These are phyloP conservation scores for Fusarium annulatum DNA, from an alignment of 2,329 filamentous ascomycete species.

Conservation along the genomic window DNA sequence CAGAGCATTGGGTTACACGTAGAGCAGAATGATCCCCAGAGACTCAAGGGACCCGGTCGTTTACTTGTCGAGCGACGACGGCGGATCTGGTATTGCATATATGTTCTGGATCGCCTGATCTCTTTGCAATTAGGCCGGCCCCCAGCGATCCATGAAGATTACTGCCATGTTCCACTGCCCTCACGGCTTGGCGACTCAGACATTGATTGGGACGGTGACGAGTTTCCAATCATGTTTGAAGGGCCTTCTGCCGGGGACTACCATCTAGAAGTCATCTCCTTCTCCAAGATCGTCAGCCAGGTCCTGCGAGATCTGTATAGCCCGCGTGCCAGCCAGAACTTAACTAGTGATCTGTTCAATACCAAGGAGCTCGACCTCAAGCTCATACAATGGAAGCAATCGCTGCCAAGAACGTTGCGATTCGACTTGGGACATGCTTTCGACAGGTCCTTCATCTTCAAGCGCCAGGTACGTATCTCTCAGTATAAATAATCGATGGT, in stretches of 20 bases:
- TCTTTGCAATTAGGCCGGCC: neutral
- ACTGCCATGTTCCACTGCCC: neutral
- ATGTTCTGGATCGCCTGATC: neutral
- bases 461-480: neutral
- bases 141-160: neutral
- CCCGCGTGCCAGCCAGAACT: neutral
- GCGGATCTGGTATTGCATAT: neutral
- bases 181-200: accelerated
- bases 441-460: neutral
- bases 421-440: neutral
- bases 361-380: neutral
- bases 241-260: neutral
- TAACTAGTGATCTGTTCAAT: neutral
- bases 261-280: neutral
- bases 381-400: neutral
- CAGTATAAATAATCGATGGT: accelerated
- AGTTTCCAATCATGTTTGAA: neutral
- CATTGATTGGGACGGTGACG: neutral
- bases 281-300: neutral
- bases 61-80: neutral
- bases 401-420: neutral
- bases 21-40: neutral
- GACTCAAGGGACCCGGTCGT: accelerated
- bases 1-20: neutral
- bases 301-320: neutral